Evolutionary conservation across 2,329 filamentous ascomycete genomes (phyloP).

Genomic region (Escovopsis sp.): DNA sequence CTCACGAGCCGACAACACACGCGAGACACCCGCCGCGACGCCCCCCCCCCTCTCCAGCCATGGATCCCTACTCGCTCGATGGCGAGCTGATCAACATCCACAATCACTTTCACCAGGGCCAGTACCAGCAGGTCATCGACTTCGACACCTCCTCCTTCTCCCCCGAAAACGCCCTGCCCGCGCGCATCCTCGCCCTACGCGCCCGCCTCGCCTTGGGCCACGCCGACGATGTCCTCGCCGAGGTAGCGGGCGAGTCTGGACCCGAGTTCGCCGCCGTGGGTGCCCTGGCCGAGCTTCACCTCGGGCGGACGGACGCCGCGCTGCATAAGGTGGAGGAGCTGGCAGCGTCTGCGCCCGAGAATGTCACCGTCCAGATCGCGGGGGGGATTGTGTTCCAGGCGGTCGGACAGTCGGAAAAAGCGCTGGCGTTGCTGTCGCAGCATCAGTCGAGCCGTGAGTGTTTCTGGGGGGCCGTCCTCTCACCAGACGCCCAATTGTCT

Average conservation of each 20-base stretch:
- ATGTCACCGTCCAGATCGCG: constrained; percentile 65
- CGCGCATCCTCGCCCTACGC: constrained; percentile 64
- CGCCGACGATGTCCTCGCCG: constrained; percentile 53
- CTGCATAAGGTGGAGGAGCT: constrained; percentile 50
- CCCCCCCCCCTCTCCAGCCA: constrained; percentile 16
- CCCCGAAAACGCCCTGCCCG: constrained; percentile 58
- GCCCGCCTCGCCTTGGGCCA: constrained; percentile 73
- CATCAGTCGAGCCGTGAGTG: constrained; percentile 74
- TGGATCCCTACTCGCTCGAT: constrained; percentile 58
- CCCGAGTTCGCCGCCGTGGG: constrained; percentile 65
- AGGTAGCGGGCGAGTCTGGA: constrained; percentile 48
- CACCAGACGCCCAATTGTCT: too few species aligned
- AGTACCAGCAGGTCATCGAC: constrained; percentile 74
- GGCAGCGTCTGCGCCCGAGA: constrained; percentile 50
- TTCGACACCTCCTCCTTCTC: constrained; percentile 73
- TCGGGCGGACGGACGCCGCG: constrained; percentile 47
- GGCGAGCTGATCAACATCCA: constrained; percentile 58
- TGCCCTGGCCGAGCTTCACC: constrained; percentile 53
- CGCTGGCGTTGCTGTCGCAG: constrained; percentile 60
- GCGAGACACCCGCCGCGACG: constrained; percentile 2
- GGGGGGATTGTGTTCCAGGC: constrained; percentile 70
- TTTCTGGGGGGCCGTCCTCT: too few species aligned
- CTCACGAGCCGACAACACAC: background rate
- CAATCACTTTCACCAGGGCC: constrained; percentile 60
- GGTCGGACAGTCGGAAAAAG: constrained; percentile 71